Base-by-base conservation (phyloP, 1,284 basidiomycete genomes). In the Fomitiporia mediterranea region DNA sequence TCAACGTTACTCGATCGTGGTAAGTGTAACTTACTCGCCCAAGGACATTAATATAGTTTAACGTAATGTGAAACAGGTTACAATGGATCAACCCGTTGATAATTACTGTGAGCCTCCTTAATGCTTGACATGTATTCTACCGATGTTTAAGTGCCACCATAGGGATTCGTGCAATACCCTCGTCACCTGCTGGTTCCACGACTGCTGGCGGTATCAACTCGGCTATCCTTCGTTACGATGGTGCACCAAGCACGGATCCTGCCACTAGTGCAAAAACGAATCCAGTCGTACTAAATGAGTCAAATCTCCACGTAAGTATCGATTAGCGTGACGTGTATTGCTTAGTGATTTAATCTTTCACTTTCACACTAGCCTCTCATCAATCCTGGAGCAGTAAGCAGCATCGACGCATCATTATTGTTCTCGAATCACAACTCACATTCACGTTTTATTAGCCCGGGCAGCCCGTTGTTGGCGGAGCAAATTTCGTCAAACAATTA, bases 1-100 rank as follows among this genome's bases (percentile, higher is more conserved):
- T 8, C 72, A 74, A 60, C 69, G 72, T 5, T 73, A 73, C 53
- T 72, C 70, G 9, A 65, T 72, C 51, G 65, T 73, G 28, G 69
- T 72, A 56, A 49, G 66, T 63, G 69, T 71, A 3, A 63, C 69
- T 54, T 19, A 13, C 19, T 39, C 11, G 37, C 37, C 19, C 2
- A 34, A 5, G 4, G 4, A 3, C 13, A 17, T 25, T 30, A 30
- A 17, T 13, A 8, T 5, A 7, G 2, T n/a, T n/a, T n/a, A n/a
- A n/a, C n/a, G n/a, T n/a, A n/a, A 42, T 4, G 17, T 42, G 5
- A 19, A 9, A 49, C 5, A 49, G 49, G 32, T 51, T 1, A 61
- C 65, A 28, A 70, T 73, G 1, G 66, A 72, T 37, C 70, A 74
- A 60, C 48, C 65, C 2, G 65, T 72, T 11, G 67, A 62, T 38